Evolutionary conservation across 257 asterid species (phyloP), one percentile per base, ranked within the genome.

Genomic region (Primulina tabacum): DNA sequence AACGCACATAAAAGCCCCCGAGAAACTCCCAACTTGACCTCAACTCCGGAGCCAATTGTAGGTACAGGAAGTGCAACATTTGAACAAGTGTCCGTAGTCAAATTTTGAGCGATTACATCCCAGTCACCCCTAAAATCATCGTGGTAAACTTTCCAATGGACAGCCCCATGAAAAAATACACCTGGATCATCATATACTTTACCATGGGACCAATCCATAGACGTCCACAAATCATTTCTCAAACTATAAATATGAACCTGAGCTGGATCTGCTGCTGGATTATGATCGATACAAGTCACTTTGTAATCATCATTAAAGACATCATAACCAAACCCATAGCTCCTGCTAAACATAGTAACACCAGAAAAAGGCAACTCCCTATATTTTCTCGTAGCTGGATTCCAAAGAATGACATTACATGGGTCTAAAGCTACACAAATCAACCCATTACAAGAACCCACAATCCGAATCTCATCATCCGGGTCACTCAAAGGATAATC

Each of bases 281-380:
- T 24, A 16, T 6, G 5, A 38, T 3, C 8, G 7, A 74, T 38
- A 83, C 72, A 16, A 78, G 0, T 35, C 9, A 35, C 78, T 60
- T 83, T 83, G 33, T 78, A 80, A 68, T 81, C 83, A 65, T 81
- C 74, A 14, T 66, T 68, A 37, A 7, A 24, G 21, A 12, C 72
- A 38, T 79, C 81, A 40, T 71, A 82, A 14, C 81, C 82, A 50
- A 74, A 79, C 6, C 87, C 87, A 60, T 61, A 74, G 14, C 69
- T 10, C 16, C 57, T 67, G 14, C 47, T 2, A 20, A 29, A 8
- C n/a, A 12, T 40, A 37, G 12, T 4, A 10, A 34, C 14, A 60
- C 33, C 61, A 55, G 74, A 69, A 77, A 60, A 20, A 2, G 80
- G 77, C 29, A 82, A 65, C 10, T 29, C 70, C 62, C 60, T 74